Evolutionary conservation across 768 basidiomycete species (phyloP).

Genomic region (Tulasnella sp.): DNA sequence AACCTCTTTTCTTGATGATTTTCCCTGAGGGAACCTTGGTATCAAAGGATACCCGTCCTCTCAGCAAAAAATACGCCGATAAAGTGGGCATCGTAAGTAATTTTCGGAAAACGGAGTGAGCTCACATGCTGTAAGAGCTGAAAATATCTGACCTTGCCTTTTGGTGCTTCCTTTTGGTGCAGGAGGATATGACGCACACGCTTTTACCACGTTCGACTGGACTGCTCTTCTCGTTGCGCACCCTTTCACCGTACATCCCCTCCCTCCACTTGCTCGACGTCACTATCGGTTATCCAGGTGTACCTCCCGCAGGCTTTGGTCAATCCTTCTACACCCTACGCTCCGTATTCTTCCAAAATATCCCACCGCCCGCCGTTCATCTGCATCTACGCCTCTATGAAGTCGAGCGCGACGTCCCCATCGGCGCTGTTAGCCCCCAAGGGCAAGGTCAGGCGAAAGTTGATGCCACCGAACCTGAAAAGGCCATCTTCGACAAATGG

Average conservation of each 20-base stretch:
- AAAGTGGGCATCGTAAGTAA: conserved; percentile 74
- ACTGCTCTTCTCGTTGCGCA: conserved; percentile 70
- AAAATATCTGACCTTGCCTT: background rate
- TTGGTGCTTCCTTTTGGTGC: background rate
- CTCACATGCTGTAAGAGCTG: background rate
- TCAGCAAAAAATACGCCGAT: conserved; percentile 78
- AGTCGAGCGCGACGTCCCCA: conserved; percentile 53
- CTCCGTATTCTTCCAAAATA: conserved; percentile 71
- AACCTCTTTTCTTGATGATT: conserved; percentile 67
- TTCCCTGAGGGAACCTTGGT: conserved; percentile 97
- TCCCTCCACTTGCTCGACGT: conserved; percentile 77
- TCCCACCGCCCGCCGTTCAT: conserved; percentile 77
- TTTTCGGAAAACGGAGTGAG: too few relatives aligned
- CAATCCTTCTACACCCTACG: conserved; percentile 83
- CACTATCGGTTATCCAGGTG: conserved; percentile 84
- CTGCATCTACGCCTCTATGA: conserved; percentile 76
- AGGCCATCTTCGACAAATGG: conserved; percentile 69
- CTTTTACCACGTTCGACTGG: conserved; percentile 91
- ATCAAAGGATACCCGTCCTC: conserved; percentile 71
- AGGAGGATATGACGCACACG: conserved; percentile 73
- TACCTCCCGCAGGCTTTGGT: conserved; percentile 70
- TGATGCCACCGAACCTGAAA: conserved; percentile 43
- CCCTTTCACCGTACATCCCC: conserved; percentile 66
- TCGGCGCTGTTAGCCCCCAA: conserved; percentile 33
- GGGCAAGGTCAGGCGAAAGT: conserved; percentile 26